Evolutionary conservation across 495 filamentous ascomycete species (phyloP), one percentile per base, ranked within the genome.

Genomic region (Choiromyces venosus): DNA sequence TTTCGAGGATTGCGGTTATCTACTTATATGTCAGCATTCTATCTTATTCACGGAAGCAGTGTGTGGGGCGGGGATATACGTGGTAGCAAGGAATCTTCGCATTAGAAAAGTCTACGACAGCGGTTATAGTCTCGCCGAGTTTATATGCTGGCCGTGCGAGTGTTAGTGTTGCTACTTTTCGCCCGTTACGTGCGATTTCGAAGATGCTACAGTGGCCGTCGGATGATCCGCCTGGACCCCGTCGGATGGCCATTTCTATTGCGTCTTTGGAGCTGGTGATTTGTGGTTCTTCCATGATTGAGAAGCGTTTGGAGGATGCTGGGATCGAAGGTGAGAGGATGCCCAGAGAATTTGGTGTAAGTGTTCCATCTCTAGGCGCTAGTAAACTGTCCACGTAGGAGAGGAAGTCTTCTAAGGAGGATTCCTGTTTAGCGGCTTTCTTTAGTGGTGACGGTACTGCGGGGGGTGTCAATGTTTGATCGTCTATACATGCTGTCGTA

Each of bases 131-230:
- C 81, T 99, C 95, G 39, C 95, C 95, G 14, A 98, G 86, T 61
- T 93, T 88, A 84, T 97, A 97, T 0, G 94, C 90, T 0, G 96
- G 92, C n/a, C 96, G 89, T 33, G 93, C 90, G 37, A 99, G 87
- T 76, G 92, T 93, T 65, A 98, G 87, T 4, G 93, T 91, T 10
- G 91, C 95, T 39, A 99, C 93, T 36, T 91, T 90, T 67, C 87
- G 86, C 39, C 93, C 92, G 80, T 92, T 92, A 10, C 96, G 91
- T 7, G 94, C 91, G 78, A 99, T 98, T 79, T 96, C 93, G 83
- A 98, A 99, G 37, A 90, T 86, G 78, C 90, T 91, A 72, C 89
- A 89, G 10, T 88, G 87, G 25, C 84, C 83, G 67, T 87, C 85
- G 2, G 83, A 82, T 0, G 87, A 83, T 66, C 88, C 82, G 78